phyloP scores from a whole-genome alignment of 257 asterid species.

The Eustoma russellianum region DNA sequence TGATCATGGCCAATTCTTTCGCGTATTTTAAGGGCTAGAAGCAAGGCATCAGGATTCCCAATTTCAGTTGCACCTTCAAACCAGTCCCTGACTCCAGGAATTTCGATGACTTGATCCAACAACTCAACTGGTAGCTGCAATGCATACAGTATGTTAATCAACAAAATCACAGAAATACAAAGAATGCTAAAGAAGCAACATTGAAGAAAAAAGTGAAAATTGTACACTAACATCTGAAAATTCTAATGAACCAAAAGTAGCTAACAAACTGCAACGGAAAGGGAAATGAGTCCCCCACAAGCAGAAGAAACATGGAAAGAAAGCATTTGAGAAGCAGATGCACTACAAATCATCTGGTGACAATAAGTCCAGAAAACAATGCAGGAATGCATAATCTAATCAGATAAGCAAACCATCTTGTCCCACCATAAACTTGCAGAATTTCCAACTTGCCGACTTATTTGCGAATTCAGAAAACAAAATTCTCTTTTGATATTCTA shows the following conservation, averaged over 20 bases:
- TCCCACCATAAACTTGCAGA: too few relatives aligned
- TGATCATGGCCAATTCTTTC: slow-evolving; percentile 45
- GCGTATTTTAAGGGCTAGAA: slow-evolving; percentile 63
- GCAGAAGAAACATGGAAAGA: too few relatives aligned
- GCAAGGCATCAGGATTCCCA: slow-evolving; percentile 91
- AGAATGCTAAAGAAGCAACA: not conserved
- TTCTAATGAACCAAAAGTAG: not conserved
- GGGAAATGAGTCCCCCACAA: too few relatives aligned
- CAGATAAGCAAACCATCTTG: too few relatives aligned
- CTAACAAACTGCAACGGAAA: not conserved
- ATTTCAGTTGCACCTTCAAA: slow-evolving; percentile 59
- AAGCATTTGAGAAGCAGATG: too few relatives aligned
- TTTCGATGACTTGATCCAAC: slow-evolving; percentile 61
- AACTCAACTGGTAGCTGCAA: slow-evolving; percentile 61
- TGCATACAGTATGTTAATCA: slow-evolving; percentile 13
- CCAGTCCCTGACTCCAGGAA: slow-evolving; percentile 80
- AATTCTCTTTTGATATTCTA: too few relatives aligned
- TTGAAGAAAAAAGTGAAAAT: not conserved
- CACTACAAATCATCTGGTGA: too few relatives aligned
- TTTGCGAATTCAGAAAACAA: too few relatives aligned
- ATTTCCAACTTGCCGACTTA: too few relatives aligned
- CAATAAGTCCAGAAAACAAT: too few relatives aligned
- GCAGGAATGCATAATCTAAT: too few relatives aligned
- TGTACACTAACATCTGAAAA: not conserved
- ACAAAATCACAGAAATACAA: slow-evolving; percentile 1